Percentiles rank a stretch among this genome's conserved stretches.
Conservation (phyloP, 2,329 filamentous ascomycete species). For the Lithohypha guttulata region DNA sequence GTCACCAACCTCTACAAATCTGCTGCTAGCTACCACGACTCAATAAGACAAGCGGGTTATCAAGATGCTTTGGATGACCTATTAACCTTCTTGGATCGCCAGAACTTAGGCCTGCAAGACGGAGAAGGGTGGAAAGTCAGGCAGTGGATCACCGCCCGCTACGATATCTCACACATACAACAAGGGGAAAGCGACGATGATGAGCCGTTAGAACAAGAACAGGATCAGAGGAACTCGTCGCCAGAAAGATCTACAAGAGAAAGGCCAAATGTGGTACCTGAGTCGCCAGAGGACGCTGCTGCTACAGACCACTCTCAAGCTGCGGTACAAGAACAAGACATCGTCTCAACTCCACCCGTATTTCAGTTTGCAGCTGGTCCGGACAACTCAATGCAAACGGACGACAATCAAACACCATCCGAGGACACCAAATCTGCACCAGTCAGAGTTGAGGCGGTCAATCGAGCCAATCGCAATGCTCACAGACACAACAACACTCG, state of each 20-base stretch:
- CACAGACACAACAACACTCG: conserved; percentile 33
- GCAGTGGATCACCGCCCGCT: conserved; percentile 46
- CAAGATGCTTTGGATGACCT: conserved; percentile 90
- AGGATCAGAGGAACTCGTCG: conserved; percentile 18
- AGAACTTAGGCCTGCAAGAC: conserved; percentile 65
- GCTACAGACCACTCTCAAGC: conserved; percentile 4
- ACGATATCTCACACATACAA: conserved; percentile 29
- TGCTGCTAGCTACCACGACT: conserved; percentile 65
- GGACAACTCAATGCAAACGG: conserved; percentile 32
- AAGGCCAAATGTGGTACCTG: conserved; percentile 11
- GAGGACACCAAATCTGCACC: conserved; percentile 24
- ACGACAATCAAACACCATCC: conserved; percentile 26
- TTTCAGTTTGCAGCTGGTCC: conserved; percentile 14
- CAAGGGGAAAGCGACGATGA: conserved; percentile 33
- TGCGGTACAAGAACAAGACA: conserved; percentile 27
- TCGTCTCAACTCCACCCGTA: conserved; percentile 10
- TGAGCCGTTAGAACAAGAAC: conserved; percentile 29
- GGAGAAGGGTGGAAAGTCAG: conserved; percentile 62
- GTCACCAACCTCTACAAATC: conserved; percentile 96
- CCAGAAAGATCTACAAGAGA: conserved; percentile 23
- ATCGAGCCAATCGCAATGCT: conserved; percentile 31
- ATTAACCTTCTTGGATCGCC: conserved; percentile 70
- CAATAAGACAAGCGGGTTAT: conserved; percentile 70
- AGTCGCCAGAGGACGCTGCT: conserved; percentile 11
- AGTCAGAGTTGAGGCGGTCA: conserved; percentile 34